Evolutionary conservation across 331 rosid species (phyloP), one percentile per base, ranked within the genome.

Genomic region (Malus hybrid): DNA sequence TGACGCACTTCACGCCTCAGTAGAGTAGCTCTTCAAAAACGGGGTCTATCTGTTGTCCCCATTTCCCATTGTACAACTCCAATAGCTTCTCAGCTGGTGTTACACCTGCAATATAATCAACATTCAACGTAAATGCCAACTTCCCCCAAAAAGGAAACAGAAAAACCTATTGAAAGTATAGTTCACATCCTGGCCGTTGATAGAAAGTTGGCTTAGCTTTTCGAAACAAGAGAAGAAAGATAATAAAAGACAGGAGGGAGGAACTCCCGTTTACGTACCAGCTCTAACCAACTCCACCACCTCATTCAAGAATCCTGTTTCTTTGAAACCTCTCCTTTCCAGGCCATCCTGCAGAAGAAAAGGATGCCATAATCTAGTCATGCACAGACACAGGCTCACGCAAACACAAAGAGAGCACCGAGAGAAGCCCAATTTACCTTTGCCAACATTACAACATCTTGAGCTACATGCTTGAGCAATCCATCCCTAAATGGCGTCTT

Each of bases 401-500:
- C 19, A 62, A 59, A 10, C 34, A 27, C 44, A 64, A 3, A 7
- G 6, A 54, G 61, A 66, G 33, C 48, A 72, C 70, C 31, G 44
- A 27, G 46, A 33, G 67, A 16, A 72, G 76, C 60, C n/a, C 60
- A 66, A 46, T 82, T 73, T 72, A 88, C 99, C 93, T 87, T 95
- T 60, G 97, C 96, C 85, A 89, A 83, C 84, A 83, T 79, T 10
- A 95, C 86, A 78, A 95, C 90, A 80, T 92, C 97, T 89, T 89
- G 90, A 70, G 97, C 97, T 76, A 92, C 88, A 81, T 92, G 97
- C 86, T 82, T 93, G 84, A 95, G 88, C 84, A 87, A 83, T 74
- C 99, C 92, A 31, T 92, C 99, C 74, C 99, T 88, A 75, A 95
- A 95, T 65, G 97, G 99, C 54, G 97, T 95, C 82, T 85, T 90